Evolutionary conservation across 2,329 filamentous ascomycete species (phyloP), one percentile per base, ranked within the genome.

Genomic region (Myriosclerotinia curreyana): DNA sequence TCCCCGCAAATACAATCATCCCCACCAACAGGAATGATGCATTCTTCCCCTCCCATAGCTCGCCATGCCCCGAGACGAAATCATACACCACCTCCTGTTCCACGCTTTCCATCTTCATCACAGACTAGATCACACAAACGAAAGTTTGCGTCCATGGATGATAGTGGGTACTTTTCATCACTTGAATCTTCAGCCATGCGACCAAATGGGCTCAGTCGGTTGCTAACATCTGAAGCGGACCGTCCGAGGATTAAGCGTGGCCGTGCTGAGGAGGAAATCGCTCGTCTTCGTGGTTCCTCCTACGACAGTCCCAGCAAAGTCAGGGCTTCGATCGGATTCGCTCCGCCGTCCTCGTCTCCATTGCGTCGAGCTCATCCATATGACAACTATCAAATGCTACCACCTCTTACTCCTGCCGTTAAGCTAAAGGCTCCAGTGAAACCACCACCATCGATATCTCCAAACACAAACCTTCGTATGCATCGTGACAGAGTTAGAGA

Each of bases 161-260:
- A 99, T 76, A 98, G 94, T 74, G 95, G 95, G 49, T 99, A 98
- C 77, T 96, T 96, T 75, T 98, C 95, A 1, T 97, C 93, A 0
- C 83, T 98, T 22, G 93, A 97, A 71, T 98, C 95, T 3, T 98
- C 95, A 0, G 92, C 84, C 17, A 84, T 91, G 75, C 86, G 94
- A 65, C 87, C 89, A 55, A 86, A 87, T 68, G 83, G 85, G 68
- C 81, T 84, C 66, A 79, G 64, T 20, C 81, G 85, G 64, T 81
- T 91, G 22, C 81, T 92, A 51, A 91, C 88, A 5, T 94, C 91
- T 0, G 92, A 96, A 72, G 84, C 87, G 60, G 90, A 92, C 70
- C 87, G 88, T n/a, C 89, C 89, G 58, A 85, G 86, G 63, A 88
- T 92, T 71, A 96, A 94, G 79, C 89, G 91, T 66, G 94, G 94